Evolutionary conservation across 2,329 filamentous ascomycete species (phyloP), one percentile per base, ranked within the genome.

Genomic region (Scortechinia acanthostroma): DNA sequence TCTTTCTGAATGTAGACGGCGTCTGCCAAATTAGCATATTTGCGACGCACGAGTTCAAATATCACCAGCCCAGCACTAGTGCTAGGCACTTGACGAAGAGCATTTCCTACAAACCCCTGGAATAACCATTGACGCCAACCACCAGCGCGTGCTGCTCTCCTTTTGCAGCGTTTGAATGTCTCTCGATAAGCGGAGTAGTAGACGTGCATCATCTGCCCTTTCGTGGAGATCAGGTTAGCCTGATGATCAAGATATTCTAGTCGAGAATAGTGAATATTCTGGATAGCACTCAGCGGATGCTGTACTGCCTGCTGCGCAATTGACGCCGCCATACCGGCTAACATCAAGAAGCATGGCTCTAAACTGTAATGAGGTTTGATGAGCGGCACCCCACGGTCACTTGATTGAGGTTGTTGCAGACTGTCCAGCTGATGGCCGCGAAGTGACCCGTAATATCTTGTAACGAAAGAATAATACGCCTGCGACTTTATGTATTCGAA

Each of bases 401-500:
- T 53, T 21, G 51, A 40, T 10, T 40, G 10, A 19, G 17, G 17
- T 17, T 13, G 17, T 10, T 19, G 35, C 10, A 40, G 17, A 10
- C 25, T 30, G 10, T 10, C 10, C 10, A 40, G 6, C 10, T 40
- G 10, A 19, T 40, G 6, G 6, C 13, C 35, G 13, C 10, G 10
- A 13, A 40, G 10, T 6, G 35, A 40, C 6, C 73, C 73, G 53
- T 83, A 83, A 51, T 74, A 80, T 48, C 65, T 65, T n/a, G 70
- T 72, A 10, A 83, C 64, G 51, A 78, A 83, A 5, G 64, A 66
- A 57, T 82, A 81, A 56, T 82, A 83, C 16, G 64, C 69, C 53
- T 83, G 80, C 25, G 71, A 71, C 53, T 84, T 84, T 53, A 83
- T 63, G 22, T 72, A 80, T 56, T 84, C 80, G 50, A 84, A 84